These are phyloP conservation scores for Athelia sp. DNA, from an alignment of 1,284 basidiomycete species.

Conservation along the genomic window DNA sequence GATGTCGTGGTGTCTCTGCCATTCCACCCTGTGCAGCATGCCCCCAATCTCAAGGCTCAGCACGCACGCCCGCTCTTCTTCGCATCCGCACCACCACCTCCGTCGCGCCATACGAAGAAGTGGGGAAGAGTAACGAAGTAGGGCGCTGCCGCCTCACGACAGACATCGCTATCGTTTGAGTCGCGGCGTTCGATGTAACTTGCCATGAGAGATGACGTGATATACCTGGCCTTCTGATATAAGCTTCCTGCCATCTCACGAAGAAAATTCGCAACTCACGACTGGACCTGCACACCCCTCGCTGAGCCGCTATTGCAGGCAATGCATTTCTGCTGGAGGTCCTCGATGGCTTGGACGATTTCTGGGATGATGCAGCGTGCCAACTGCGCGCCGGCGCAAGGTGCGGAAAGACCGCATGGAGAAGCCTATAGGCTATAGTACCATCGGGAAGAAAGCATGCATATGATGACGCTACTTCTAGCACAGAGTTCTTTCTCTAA, in stretches of 20 bases:
- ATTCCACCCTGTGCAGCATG: constrained; percentile 44
- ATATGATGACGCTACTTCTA: neutral
- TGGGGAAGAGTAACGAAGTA: constrained; percentile 39
- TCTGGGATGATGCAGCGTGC: constrained; percentile 32
- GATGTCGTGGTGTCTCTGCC: constrained; percentile 70
- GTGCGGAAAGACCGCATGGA: constrained; percentile 35
- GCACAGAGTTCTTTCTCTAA: no score
- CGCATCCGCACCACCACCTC: constrained; percentile 80
- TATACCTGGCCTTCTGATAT: constrained; percentile 49
- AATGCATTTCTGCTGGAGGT: constrained; percentile 78
- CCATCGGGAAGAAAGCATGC: constrained; percentile 69
- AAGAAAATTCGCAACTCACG: constrained; percentile 47
- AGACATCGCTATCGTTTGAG: constrained; percentile 76
- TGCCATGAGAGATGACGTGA: constrained; percentile 72
- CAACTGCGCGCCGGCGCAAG: neutral
- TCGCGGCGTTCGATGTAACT: constrained; percentile 83
- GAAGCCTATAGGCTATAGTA: constrained; percentile 54
- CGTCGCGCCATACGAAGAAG: constrained; percentile 41
- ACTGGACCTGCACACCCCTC: constrained; percentile 89
- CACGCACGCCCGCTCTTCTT: constrained; percentile 78
- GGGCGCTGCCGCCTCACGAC: constrained; percentile 67
- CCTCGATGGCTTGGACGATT: constrained; percentile 74
- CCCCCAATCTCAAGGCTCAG: constrained; percentile 70
- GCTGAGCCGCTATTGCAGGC: constrained; percentile 78
- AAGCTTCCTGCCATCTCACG: no score